phyloP scores from a whole-genome alignment of 805 yeast species.

The Starmerella kuoi region DNA sequence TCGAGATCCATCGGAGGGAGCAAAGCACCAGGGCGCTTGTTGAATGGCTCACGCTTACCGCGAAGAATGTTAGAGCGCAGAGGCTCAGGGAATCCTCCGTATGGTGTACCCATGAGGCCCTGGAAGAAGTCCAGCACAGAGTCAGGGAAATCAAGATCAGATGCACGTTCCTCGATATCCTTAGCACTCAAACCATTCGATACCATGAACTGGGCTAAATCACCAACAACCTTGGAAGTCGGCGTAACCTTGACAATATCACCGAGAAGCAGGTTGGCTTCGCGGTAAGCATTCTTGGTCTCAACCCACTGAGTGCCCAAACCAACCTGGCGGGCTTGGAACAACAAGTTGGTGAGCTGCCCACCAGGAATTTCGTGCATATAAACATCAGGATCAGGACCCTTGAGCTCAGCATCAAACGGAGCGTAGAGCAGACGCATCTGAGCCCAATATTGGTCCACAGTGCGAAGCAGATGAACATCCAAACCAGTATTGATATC shows the following conservation, averaged over 20 bases:
- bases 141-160: conserved; percentile 93
- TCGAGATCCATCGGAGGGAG: conserved; percentile 73
- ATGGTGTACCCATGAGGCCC: conserved; percentile 98
- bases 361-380: conserved; percentile 99
- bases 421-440: conserved; percentile 93
- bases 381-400: conserved; percentile 99
- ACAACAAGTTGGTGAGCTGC: conserved; percentile 89
- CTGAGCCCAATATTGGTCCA: conserved; percentile 97
- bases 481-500: conserved; percentile 63
- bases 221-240: conserved; percentile 99
- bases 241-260: conserved; percentile 98
- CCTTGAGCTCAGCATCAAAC: conserved; percentile 96
- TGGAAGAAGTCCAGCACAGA: conserved; percentile 97
- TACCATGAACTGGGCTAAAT: conserved; percentile 99
- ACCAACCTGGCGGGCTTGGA: conserved; percentile 99
- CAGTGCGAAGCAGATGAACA: conserved; percentile 56
- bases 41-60: conserved; percentile 85
- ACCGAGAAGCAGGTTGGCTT: conserved; percentile 82
- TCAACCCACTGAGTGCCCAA: conserved; percentile 93
- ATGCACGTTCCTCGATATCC: conserved; percentile 79
- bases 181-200: conserved; percentile 76
- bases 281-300: conserved; percentile 87
- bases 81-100: conserved; percentile 99
- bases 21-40: conserved; percentile 82
- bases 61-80: conserved; percentile 79